phyloP scores from a whole-genome alignment of 257 asterid species.

The Primulina eburnea region DNA sequence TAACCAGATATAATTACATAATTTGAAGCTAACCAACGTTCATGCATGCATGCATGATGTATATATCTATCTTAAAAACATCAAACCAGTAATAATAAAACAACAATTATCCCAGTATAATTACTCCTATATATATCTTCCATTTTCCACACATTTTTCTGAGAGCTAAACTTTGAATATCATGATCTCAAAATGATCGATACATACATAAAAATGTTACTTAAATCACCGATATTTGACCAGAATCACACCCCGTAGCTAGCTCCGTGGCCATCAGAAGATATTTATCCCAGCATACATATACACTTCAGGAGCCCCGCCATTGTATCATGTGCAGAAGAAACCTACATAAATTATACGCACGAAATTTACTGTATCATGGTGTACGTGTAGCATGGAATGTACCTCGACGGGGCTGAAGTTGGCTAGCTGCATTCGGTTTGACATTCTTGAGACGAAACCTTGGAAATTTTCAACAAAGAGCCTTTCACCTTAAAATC shows the following conservation, averaged over 20 bases:
- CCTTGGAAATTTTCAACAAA: conserved; percentile 27
- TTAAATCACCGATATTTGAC: background rate
- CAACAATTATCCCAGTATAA: background rate
- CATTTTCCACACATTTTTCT: background rate
- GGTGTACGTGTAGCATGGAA: background rate
- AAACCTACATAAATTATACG: background rate
- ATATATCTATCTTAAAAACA: background rate
- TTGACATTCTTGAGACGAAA: conserved; percentile 40
- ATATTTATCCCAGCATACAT: background rate
- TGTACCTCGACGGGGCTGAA: background rate
- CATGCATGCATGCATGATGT: background rate
- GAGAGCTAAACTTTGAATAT: background rate
- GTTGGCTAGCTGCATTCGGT: conserved; percentile 23
- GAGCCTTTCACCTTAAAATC: conserved; percentile 41
- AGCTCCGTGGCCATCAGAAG: background rate
- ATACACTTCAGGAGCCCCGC: background rate
- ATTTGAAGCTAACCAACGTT: background rate
- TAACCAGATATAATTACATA: background rate
- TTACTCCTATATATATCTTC: background rate
- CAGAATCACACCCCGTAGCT: background rate
- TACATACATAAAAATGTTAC: too few species aligned
- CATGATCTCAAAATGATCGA: background rate
- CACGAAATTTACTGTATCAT: background rate
- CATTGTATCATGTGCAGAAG: background rate
- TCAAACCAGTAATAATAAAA: background rate